Evolutionary conservation across 768 basidiomycete genomes (phyloP).

Genomic region (Suillus spraguei): DNA sequence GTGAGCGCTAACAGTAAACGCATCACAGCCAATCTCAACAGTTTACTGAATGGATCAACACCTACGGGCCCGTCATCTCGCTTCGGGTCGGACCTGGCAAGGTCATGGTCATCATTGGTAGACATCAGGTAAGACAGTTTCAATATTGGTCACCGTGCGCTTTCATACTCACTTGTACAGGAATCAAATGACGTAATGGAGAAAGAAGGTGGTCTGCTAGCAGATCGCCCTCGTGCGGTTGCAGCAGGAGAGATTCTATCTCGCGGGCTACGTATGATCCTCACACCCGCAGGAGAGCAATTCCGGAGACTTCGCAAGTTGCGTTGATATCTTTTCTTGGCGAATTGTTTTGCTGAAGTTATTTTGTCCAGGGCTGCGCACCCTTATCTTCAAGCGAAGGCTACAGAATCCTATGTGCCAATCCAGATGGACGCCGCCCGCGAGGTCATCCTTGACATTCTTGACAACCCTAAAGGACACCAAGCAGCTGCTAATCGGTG

Average conservation of each 20-base stretch:
- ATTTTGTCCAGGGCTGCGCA: slow-evolving; percentile 49
- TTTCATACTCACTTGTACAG: slow-evolving; percentile 23
- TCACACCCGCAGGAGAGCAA: slow-evolving; percentile 57
- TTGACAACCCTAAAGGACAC: slow-evolving; percentile 39
- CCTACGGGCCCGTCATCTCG: slow-evolving; percentile 64
- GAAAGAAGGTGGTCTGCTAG: slow-evolving; percentile 54
- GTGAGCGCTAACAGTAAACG: not conserved
- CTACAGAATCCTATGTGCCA: slow-evolving; percentile 48
- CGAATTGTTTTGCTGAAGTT: not conserved
- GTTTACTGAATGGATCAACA: slow-evolving; percentile 60
- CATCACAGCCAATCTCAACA: slow-evolving; percentile 32
- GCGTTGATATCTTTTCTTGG: slow-evolving; percentile 10
- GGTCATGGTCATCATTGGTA: slow-evolving; percentile 34
- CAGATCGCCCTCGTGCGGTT: slow-evolving; percentile 56
- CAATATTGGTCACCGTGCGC: not conserved
- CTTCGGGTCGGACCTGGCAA: slow-evolving; percentile 47
- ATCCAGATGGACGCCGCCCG: slow-evolving; percentile 43
- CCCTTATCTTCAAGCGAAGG: slow-evolving; percentile 57
- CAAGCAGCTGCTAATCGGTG: slow-evolving; percentile 53
- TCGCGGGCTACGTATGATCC: slow-evolving; percentile 58
- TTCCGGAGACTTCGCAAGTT: slow-evolving; percentile 65
- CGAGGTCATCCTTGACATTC: slow-evolving; percentile 35
- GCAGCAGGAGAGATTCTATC: slow-evolving; percentile 62
- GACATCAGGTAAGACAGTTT: slow-evolving; percentile 36
- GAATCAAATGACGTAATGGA: slow-evolving; percentile 70